These are phyloP conservation scores for Carex pumila DNA, from an alignment of 176 grass and related monocot genomes.

Conservation along the genomic window DNA sequence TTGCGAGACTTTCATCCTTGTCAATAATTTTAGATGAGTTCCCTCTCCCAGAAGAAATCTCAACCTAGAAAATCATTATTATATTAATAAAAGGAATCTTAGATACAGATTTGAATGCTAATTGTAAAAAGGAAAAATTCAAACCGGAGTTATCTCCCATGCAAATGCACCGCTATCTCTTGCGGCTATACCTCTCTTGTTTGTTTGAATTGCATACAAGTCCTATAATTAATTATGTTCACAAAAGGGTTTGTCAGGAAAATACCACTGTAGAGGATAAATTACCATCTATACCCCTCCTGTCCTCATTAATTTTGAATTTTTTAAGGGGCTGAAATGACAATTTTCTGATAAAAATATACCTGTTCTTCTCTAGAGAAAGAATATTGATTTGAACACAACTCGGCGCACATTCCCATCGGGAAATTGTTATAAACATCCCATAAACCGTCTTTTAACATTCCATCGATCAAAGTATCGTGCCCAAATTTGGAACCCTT, in stretches of 20 bases:
- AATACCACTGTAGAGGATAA: background rate
- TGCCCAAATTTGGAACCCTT: constrained; percentile 83
- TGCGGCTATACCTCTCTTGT: constrained; percentile 67
- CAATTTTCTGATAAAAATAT: background rate
- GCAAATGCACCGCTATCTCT: constrained; percentile 52
- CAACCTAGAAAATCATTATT: constrained; percentile 41
- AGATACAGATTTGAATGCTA: background rate
- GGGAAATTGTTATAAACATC: constrained; percentile 86
- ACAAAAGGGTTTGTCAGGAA: background rate
- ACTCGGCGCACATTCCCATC: constrained; percentile 90
- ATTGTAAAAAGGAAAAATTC: background rate
- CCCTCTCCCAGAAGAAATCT: constrained; percentile 78
- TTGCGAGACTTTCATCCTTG: constrained; percentile 83
- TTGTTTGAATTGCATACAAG: constrained; percentile 73
- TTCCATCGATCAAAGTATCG: constrained; percentile 71
- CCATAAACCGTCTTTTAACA: constrained; percentile 93
- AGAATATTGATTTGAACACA: constrained; percentile 57
- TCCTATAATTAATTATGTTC: constrained; percentile 38
- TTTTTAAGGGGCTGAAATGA: background rate
- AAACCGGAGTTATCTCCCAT: constrained; percentile 86
- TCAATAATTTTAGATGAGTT: constrained; percentile 56
- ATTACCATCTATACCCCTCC: background rate
- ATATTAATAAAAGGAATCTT: constrained; percentile 3
- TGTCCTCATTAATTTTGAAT: background rate
- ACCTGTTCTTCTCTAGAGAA: constrained; percentile 82